Evolutionary conservation across 148 eudicot genomes (phyloP), one percentile per base, ranked within the genome.

Genomic region (Vaccinium macrocarpon): DNA sequence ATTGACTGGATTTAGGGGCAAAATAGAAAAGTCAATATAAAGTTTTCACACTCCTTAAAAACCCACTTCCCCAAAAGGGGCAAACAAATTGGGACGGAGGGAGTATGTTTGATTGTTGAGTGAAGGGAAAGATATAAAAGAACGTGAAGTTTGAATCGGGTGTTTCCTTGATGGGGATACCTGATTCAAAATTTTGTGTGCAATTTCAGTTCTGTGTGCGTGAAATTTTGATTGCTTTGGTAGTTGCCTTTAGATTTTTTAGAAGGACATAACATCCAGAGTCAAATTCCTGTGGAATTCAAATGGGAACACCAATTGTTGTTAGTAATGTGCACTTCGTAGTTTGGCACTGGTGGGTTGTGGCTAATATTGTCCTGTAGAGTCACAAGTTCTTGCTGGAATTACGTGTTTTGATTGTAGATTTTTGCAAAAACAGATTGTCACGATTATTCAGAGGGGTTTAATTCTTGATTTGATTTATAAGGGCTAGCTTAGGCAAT

Each of bases 211-310:
- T 61, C 4, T 2, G 21, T 21, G 21, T 21, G 64, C 5, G 1
- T 61, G 66, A 61, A 61, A 19, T 61, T 16, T 61, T 61, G 10
- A 8, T 61, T 59, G 64, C 23, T 21, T 18, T 61, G 25, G 25
- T n/a, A 61, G 8, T 61, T 61, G 66, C 27, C 66, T 61, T 21
- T 6, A 61, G 16, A 3, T 15, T 21, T 21, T 61, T 61, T 59
- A 1, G 66, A 21, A 61, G 21, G 66, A 61, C 8, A 18, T 16
- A 56, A 56, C 59, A 56, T 7, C 25, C 66, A 21, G 25, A 61
- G 27, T 61, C 66, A 61, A 61, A 61, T 61, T 15, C 66, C 66
- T 61, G 66, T 61, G 66, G 66, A 61, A 61, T 61, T 62, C 70
- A 8, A 62, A 27, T 9, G 10, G 70, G 70, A 62, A 23, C 23